Evolutionary conservation across 352 stramenopile species (phyloP).

Genomic region (Aphanomyces euteiches): DNA sequence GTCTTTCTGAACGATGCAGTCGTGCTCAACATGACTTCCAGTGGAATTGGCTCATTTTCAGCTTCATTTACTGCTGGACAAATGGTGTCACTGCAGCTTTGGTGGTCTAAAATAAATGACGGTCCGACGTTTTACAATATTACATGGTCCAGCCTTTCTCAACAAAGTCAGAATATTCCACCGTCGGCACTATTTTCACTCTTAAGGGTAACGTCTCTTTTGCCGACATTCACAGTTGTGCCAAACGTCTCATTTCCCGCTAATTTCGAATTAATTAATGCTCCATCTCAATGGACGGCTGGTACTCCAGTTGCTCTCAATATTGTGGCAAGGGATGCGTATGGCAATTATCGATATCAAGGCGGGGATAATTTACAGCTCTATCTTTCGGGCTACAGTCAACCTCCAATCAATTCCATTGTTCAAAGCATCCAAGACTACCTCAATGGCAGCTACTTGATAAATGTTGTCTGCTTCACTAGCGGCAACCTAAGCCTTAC

Average conservation of each 20-base stretch:
- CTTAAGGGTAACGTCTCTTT: slow-evolving; percentile 56
- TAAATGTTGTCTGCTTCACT: slow-evolving; percentile 40
- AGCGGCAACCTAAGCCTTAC: slow-evolving; percentile 44
- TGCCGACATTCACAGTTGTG: slow-evolving; percentile 44
- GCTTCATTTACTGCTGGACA: slow-evolving; percentile 36
- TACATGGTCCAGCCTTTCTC: slow-evolving; percentile 56
- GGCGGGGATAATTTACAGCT: slow-evolving; percentile 46
- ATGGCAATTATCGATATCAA: slow-evolving; percentile 37
- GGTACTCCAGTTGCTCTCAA: slow-evolving; percentile 36
- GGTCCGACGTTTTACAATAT: slow-evolving; percentile 42
- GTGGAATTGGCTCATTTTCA: slow-evolving; percentile 20
- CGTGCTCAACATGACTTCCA: slow-evolving; percentile 26
- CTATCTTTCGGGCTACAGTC: slow-evolving; percentile 31
- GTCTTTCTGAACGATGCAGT: slow-evolving; percentile 33
- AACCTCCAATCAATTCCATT: slow-evolving; percentile 11
- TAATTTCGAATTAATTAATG: slow-evolving; percentile 31
- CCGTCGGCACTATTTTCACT: slow-evolving; percentile 46
- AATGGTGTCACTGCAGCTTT: slow-evolving; percentile 46
- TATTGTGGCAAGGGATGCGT: slow-evolving; percentile 43
- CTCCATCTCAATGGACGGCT: slow-evolving; percentile 29
- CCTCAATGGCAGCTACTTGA: slow-evolving; percentile 42
- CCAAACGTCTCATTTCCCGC: slow-evolving; percentile 36
- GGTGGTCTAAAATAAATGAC: slow-evolving; percentile 46
- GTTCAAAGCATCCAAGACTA: slow-evolving; percentile 36
- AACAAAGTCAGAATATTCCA: slow-evolving; percentile 43